These are phyloP conservation scores for Brettanomyces sp. DNA, from an alignment of 805 yeast species.

Conservation along the genomic window DNA sequence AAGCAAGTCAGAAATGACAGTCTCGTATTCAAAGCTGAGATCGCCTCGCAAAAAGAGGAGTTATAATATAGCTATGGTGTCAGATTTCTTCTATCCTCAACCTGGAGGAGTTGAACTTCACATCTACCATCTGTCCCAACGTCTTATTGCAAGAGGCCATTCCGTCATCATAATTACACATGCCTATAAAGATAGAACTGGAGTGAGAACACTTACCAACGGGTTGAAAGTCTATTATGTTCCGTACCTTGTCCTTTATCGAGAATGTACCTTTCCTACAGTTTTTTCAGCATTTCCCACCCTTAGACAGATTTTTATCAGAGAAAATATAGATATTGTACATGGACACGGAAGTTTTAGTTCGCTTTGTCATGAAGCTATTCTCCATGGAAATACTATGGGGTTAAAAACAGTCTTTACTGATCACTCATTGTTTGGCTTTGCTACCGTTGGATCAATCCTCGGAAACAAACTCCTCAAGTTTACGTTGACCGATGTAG, in stretches of 20 bases:
- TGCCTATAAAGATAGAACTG: constrained; percentile 73
- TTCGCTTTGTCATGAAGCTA: constrained; percentile 79
- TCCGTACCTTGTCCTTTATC: constrained; percentile 70
- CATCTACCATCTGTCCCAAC: constrained; percentile 82
- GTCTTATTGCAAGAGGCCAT: constrained; percentile 72
- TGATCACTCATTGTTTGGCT: constrained; percentile 93
- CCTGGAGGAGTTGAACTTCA: constrained; percentile 98
- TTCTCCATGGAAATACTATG: constrained; percentile 89
- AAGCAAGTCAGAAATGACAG: neutral
- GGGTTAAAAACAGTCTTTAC: constrained; percentile 88
- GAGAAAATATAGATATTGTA: constrained; percentile 81
- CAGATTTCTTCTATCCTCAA: constrained; percentile 97
- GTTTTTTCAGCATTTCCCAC: constrained; percentile 84
- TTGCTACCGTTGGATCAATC: constrained; percentile 75
- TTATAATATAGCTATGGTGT: constrained; percentile 48
- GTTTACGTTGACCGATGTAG: constrained; percentile 77
- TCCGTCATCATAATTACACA: constrained; percentile 84
- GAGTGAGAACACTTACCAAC: constrained; percentile 74
- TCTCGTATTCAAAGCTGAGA: neutral
- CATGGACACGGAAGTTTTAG: constrained; percentile 95
- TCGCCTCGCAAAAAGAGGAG: neutral
- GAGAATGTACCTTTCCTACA: constrained; percentile 83
- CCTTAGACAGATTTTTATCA: constrained; percentile 69
- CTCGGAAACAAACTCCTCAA: constrained; percentile 79
- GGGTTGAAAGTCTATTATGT: constrained; percentile 90